phyloP scores from a whole-genome alignment of 1,284 basidiomycete genomes.

The Ustilago cynodontis region DNA sequence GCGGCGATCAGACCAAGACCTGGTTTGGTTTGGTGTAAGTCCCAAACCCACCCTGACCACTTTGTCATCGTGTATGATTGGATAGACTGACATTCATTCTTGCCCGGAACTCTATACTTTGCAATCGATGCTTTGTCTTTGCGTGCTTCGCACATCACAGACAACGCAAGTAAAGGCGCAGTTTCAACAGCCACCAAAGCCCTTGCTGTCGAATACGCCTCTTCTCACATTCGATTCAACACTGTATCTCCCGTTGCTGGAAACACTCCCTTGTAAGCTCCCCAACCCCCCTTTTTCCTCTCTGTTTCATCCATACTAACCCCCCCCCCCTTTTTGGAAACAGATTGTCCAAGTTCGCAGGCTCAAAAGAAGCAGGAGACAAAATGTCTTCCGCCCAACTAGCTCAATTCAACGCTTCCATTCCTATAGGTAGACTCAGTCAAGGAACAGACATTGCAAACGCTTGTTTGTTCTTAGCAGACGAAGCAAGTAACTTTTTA shows the following conservation, averaged over 20 bases:
- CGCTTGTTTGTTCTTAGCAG: slow-evolving; percentile 52
- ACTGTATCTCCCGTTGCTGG: slow-evolving; percentile 49
- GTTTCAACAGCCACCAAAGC: slow-evolving; percentile 48
- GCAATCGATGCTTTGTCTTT: neutral
- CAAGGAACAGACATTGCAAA: slow-evolving; percentile 46
- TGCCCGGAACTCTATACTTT: too few species aligned
- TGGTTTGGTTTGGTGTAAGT: slow-evolving; percentile 50
- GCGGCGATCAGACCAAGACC: slow-evolving; percentile 48
- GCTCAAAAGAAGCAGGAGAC: slow-evolving; percentile 31
- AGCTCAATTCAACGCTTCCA: slow-evolving; percentile 31
- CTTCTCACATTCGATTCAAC: slow-evolving; percentile 43
- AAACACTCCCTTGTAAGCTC: slow-evolving; percentile 52
- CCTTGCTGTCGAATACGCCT: slow-evolving; percentile 48
- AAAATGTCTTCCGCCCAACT: slow-evolving; percentile 10
- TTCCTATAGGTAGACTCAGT: slow-evolving; percentile 41
- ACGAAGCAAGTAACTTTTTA: slow-evolving; percentile 25
- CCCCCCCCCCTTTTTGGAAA: neutral
- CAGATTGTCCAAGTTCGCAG: slow-evolving; percentile 42
- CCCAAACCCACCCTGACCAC: neutral
- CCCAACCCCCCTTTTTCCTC: neutral
- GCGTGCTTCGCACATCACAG: slow-evolving; percentile 3
- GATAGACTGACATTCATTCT: neutral
- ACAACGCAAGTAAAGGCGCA: slow-evolving; percentile 47
- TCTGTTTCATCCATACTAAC: neutral
- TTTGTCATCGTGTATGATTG: neutral